A percentile compares a stretch with the other conserved stretches of the same genome.
Evolutionary conservation across 2,329 filamentous ascomycete species (phyloP).

Genomic region (Fonsecaea pedrosoi): DNA sequence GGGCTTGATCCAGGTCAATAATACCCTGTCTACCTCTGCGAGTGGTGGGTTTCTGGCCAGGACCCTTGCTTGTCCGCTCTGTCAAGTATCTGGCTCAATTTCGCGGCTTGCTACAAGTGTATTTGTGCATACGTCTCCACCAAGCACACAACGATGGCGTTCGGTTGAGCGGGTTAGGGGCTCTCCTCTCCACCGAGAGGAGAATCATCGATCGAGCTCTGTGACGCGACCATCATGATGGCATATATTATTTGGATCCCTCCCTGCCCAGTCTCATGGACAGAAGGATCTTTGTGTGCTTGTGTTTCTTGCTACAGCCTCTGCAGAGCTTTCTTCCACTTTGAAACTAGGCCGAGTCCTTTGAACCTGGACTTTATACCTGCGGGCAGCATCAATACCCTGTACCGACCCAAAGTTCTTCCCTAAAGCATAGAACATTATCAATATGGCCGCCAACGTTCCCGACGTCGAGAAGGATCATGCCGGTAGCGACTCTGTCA

Average conservation of each 20-base stretch:
- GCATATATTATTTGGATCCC: slow-evolving; percentile 28
- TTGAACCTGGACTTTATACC: background rate
- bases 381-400: slow-evolving; percentile 2
- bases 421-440: background rate
- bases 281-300: slow-evolving; percentile 14
- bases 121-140: slow-evolving; percentile 17
- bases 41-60: slow-evolving; percentile 24
- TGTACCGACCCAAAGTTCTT: slow-evolving; percentile 6
- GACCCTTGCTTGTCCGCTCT: slow-evolving; percentile 21
- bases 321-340: slow-evolving; percentile 8
- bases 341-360: slow-evolving; percentile 15
- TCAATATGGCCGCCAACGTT: slow-evolving; percentile 26
- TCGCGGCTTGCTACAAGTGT: slow-evolving; percentile 14
- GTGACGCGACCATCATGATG: slow-evolving; percentile 29
- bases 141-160: slow-evolving; percentile 14
- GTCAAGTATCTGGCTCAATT: slow-evolving; percentile 29
- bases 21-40: slow-evolving; percentile 14
- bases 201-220: slow-evolving; percentile 30
- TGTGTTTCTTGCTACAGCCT: slow-evolving; percentile 19
- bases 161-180: slow-evolving; percentile 37
- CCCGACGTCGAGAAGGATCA: slow-evolving; percentile 42
- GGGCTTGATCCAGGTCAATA: slow-evolving; percentile 20
- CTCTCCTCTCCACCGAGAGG: slow-evolving; percentile 39
- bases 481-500: slow-evolving; percentile 37
- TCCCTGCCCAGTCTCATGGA: slow-evolving; percentile 9